phyloP scores from a whole-genome alignment of 164 flowering plant genomes.

The Umbellularia californica region DNA sequence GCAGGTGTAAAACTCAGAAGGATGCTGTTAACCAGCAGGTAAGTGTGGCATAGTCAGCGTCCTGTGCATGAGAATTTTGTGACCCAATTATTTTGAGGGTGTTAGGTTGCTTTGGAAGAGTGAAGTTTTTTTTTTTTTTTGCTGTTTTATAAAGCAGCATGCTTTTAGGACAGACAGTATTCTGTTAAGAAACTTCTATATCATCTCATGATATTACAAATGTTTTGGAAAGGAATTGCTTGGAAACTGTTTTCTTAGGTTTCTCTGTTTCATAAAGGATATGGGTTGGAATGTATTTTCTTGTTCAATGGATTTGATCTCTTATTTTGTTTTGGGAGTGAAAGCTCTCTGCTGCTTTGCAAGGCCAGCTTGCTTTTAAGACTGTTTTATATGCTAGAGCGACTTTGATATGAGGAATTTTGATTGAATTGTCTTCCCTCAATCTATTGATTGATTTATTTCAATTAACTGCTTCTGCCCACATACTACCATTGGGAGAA shows the following conservation, averaged over 20 bases:
- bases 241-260: neutral
- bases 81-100: neutral
- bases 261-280: neutral
- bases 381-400: no score
- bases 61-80: neutral
- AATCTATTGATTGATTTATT: no score
- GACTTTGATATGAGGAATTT: no score
- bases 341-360: no score
- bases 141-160: slow-evolving; percentile 1
- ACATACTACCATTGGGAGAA: no score
- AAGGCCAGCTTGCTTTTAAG: no score
- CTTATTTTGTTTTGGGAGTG: no score
- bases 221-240: neutral
- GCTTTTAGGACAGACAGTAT: neutral
- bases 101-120: neutral
- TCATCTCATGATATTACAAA: neutral
- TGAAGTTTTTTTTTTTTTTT: slow-evolving; percentile 1
- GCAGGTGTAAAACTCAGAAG: slow-evolving; percentile 68
- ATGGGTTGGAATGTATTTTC: neutral
- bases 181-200: neutral
- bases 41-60: slow-evolving; percentile 30
- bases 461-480: no score
- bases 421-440: no score
- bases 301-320: no score
- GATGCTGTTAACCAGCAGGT: slow-evolving; percentile 41